Conservation (phyloP, 73 alveolate species). For the Paraurostyla sp. region DNA sequence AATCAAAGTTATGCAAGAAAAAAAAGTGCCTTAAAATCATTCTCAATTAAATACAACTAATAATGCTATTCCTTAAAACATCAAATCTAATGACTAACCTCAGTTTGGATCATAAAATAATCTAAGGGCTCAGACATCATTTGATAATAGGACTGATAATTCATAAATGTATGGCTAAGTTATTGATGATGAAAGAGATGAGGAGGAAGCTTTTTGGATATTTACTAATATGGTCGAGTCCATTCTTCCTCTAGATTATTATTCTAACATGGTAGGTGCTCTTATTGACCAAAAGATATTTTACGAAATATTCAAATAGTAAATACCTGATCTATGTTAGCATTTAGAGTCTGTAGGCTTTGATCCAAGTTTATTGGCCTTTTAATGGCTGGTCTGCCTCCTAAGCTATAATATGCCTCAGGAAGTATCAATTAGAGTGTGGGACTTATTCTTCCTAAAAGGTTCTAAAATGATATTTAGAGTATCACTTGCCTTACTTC, state of each 20-base stretch:
- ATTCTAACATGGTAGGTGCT: conserved; percentile 62
- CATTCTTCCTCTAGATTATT: conserved; percentile 46
- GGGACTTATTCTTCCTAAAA: conserved; percentile 56
- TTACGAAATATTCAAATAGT: conserved; percentile 7
- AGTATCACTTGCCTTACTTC: conserved; percentile 37
- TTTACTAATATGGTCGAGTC: conserved; percentile 50
- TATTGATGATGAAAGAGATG: conserved; percentile 41
- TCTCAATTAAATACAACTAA: neutral
- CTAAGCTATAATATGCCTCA: conserved; percentile 42
- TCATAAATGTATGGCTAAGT: neutral
- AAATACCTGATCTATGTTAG: conserved; percentile 42
- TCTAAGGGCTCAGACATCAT: neutral
- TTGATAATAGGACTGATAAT: neutral
- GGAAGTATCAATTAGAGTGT: conserved; percentile 44
- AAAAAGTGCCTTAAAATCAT: too few species aligned
- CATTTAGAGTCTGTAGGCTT: conserved; percentile 37
- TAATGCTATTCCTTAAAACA: neutral
- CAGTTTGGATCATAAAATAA: too few species aligned
- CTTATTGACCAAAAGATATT: conserved; percentile 45
- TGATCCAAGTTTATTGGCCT: conserved; percentile 45
- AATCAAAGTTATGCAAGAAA: neutral
- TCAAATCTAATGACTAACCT: too few species aligned
- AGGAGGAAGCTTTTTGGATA: conserved; percentile 63
- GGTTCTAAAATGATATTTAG: conserved; percentile 41
- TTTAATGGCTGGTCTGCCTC: conserved; percentile 56